phyloP scores from a whole-genome alignment of 2,329 filamentous ascomycete species.

The Talaromyces funiculosus region DNA sequence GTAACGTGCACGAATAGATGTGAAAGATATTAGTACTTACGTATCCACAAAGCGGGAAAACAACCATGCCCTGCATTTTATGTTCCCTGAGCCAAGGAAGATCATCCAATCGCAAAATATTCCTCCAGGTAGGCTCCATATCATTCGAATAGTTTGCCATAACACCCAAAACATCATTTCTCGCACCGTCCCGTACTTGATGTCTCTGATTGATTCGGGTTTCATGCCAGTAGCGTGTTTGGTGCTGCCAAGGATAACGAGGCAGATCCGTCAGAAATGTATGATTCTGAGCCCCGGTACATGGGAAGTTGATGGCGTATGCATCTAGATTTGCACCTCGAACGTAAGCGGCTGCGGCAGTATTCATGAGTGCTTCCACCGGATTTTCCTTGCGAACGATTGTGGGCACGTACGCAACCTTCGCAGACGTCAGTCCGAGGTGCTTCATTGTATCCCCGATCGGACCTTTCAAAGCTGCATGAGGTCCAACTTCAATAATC shows the following conservation, averaged over 20 bases:
- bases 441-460: slow-evolving; percentile 14
- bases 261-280: slow-evolving; percentile 17
- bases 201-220: slow-evolving; percentile 17
- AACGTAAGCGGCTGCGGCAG: not conserved
- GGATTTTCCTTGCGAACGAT: slow-evolving; percentile 30
- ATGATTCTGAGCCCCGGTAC: slow-evolving; percentile 2
- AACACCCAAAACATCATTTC: slow-evolving; percentile 14
- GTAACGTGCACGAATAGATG: not conserved
- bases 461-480: slow-evolving; percentile 27
- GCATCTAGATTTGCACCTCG: slow-evolving; percentile 2
- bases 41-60: slow-evolving; percentile 25
- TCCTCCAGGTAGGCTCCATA: slow-evolving; percentile 26
- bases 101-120: slow-evolving; percentile 26
- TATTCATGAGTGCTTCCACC: slow-evolving; percentile 16
- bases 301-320: slow-evolving; percentile 10
- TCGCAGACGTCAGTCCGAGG: not conserved
- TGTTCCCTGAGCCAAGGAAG: slow-evolving; percentile 33
- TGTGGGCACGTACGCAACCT: slow-evolving; percentile 24
- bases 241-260: slow-evolving; percentile 21
- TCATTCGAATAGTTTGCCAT: slow-evolving; percentile 20
- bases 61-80: slow-evolving; percentile 27
- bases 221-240: slow-evolving; percentile 14
- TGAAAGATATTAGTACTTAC: not conserved
- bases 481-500: slow-evolving; percentile 30
- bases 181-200: not conserved